phyloP scores from a whole-genome alignment of 805 yeast species.

The Dipodascopsis uninucleata region DNA sequence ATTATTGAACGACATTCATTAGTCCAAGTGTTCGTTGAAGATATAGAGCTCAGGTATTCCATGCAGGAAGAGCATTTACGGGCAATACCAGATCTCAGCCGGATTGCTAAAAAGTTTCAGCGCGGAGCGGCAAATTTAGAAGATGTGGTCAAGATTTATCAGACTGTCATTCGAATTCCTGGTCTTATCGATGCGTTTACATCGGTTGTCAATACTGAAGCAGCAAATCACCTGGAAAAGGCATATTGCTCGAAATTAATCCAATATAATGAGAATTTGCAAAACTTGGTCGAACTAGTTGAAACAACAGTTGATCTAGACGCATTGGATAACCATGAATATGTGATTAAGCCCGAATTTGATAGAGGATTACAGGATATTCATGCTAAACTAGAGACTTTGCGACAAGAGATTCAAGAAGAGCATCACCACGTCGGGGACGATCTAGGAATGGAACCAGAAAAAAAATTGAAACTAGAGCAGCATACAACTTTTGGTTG shows the following conservation, averaged over 20 bases:
- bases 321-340: conserved; percentile 77
- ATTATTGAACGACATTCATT: conserved; percentile 68
- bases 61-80: conserved; percentile 64
- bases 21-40: conserved; percentile 70
- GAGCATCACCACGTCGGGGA: conserved; percentile 66
- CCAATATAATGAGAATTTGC: conserved; percentile 49
- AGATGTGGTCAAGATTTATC: conserved; percentile 86
- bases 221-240: conserved; percentile 41
- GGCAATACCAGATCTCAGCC: conserved; percentile 77
- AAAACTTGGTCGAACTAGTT: conserved; percentile 75
- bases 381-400: conserved; percentile 52
- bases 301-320: conserved; percentile 88
- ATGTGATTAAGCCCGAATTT: conserved; percentile 82
- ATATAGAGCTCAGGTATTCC: conserved; percentile 60
- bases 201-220: conserved; percentile 38
- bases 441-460: conserved; percentile 75
- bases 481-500: conserved; percentile 86
- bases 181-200: conserved; percentile 55
- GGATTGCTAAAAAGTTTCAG: conserved; percentile 65
- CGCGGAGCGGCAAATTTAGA: conserved; percentile 62
- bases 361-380: conserved; percentile 69
- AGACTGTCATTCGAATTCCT: conserved; percentile 68
- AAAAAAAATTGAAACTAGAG: conserved; percentile 85
- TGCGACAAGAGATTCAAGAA: conserved; percentile 52
- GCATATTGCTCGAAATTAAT: conserved; percentile 60